Evolutionary conservation across 1,284 basidiomycete genomes (phyloP), one percentile per base, ranked within the genome.

Genomic region (Malassezia vespertilionis): DNA sequence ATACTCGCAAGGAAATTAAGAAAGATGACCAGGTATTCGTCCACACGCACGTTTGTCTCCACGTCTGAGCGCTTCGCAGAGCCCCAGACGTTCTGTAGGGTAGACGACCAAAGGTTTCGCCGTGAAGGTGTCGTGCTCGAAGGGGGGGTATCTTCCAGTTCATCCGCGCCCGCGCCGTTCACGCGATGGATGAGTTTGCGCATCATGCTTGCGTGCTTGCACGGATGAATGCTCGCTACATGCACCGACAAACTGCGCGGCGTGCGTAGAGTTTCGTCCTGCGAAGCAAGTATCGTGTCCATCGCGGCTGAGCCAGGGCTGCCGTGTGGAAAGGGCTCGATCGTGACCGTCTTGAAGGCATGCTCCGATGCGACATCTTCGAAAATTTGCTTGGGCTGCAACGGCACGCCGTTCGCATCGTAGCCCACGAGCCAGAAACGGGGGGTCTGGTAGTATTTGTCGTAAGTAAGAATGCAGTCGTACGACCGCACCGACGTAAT

Each of bases 391-490:
- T 82, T 73, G 1, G 87, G 86, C 40, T 64, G 65, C 41, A 69
- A 54, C 21, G 63, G 63, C 6, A 56, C 38, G 22, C 66, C 66
- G 33, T 60, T 48, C 50, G 68, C 65, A 52, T 68, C 62, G 50
- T 68, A 69, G 40, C 66, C 66, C 3, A 69, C 58, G 17, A 61
- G 53, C 69, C 67, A 69, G 60, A 70, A 63, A 11, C 64, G 56
- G 3, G 65, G 63, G 2, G 61, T 64, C 41, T 65, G 58, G 33
- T 63, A 58, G 57, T 68, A 69, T 41, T 97, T 97, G 79, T 97
- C 91, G 74, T 97, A 97, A 30, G 86, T 89, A 75, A 99, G 97
- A 81, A 95, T 86, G 69, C 95, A 93, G 73, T 99, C 93, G 76
- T 99, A 99, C 18, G 90, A 97, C 63, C 91, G 80, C 34, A 97